Percentiles rank a stretch among this genome's conserved stretches.
Evolutionary conservation across 768 basidiomycete species (phyloP).

Genomic region (Astraeus odoratus): DNA sequence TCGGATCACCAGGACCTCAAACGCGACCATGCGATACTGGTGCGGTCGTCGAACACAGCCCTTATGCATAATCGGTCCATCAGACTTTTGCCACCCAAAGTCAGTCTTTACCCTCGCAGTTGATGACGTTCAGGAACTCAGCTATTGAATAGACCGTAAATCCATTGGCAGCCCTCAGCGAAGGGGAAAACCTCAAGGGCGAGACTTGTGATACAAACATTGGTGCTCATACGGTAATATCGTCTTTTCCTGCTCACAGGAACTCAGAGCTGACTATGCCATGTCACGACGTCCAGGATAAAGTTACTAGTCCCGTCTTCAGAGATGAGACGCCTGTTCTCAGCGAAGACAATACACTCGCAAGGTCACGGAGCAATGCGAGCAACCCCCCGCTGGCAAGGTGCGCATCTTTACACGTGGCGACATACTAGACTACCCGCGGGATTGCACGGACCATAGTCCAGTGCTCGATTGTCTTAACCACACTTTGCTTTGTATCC

Average conservation of each 20-base stretch:
- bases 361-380: background rate
- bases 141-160: constrained; percentile 2
- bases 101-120: background rate
- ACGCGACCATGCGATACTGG: constrained; percentile 13
- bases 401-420: background rate
- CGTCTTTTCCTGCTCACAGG: background rate
- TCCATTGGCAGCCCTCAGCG: constrained; percentile 3
- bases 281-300: constrained; percentile 8
- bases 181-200: constrained; percentile 2
- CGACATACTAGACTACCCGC: background rate
- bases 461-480: too few species aligned
- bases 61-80: background rate
- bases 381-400: background rate
- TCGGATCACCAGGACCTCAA: constrained; percentile 17
- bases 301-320: background rate
- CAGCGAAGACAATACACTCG: background rate
- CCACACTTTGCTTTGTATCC: too few species aligned
- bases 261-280: constrained; percentile 1
- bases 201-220: background rate
- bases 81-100: constrained; percentile 6
- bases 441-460: too few species aligned
- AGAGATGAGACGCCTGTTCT: constrained; percentile 3
- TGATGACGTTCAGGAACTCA: background rate
- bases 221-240: background rate
- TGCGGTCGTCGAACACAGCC: constrained; percentile 5